Conservation (phyloP, 169 alveolate genomes). For the Plasmodium vinckei region DNA sequence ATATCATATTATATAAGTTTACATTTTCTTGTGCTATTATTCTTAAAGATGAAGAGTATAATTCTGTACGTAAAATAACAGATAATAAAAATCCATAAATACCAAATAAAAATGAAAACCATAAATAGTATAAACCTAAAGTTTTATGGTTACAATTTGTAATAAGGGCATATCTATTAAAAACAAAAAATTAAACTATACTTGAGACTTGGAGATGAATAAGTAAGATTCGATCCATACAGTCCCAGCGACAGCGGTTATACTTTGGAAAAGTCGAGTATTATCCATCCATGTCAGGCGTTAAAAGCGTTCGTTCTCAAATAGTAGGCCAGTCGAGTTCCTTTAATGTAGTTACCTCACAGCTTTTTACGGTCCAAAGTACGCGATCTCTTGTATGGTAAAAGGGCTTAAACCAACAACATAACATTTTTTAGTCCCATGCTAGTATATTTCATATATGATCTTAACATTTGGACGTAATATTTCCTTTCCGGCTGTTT, state of each 20-base stretch:
- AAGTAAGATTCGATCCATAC: constrained; percentile 22
- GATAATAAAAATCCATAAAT: constrained; percentile 11
- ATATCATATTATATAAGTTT: constrained; percentile 69
- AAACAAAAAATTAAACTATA: constrained; percentile 1
- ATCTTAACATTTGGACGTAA: constrained; percentile 10
- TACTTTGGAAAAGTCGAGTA: constrained; percentile 22
- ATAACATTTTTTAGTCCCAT: constrained; percentile 22
- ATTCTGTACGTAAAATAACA: constrained; percentile 30
- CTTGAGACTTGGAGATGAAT: constrained; percentile 14
- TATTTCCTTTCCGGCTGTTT: constrained; percentile 21
- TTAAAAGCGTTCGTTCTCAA: constrained; percentile 21
- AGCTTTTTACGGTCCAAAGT: constrained; percentile 17
- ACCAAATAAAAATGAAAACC: constrained; percentile 33
- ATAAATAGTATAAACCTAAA: constrained; percentile 21
- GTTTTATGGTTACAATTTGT: constrained; percentile 31
- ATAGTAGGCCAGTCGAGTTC: constrained; percentile 25
- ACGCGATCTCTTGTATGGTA: constrained; percentile 26
- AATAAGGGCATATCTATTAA: constrained; percentile 9
- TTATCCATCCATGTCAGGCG: constrained; percentile 27
- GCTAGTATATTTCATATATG: constrained; percentile 18
- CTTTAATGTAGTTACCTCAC: constrained; percentile 24
- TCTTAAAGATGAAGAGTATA: constrained; percentile 56
- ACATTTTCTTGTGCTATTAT: constrained; percentile 72
- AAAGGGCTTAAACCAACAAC: constrained; percentile 23
- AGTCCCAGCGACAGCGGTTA: constrained; percentile 30